These are phyloP conservation scores for Boletus subparvulus DNA, from an alignment of 768 basidiomycete genomes.

Conservation along the genomic window DNA sequence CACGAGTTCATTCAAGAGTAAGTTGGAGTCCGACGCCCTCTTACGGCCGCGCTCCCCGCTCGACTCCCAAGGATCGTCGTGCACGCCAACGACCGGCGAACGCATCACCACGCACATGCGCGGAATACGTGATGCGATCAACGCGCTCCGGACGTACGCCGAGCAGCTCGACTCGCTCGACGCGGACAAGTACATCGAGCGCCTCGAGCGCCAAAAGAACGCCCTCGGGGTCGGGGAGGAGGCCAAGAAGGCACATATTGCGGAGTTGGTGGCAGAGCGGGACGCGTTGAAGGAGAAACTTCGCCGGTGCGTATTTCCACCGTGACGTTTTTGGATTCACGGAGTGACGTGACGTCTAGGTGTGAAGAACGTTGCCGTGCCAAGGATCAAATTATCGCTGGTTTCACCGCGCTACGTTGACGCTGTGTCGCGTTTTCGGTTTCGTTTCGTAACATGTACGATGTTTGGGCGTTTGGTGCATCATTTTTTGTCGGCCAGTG, in stretches of 20 bases:
- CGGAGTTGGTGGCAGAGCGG: conserved; percentile 6
- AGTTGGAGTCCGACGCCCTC: no score
- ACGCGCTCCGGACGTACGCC: conserved; percentile 1
- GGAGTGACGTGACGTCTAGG: no score
- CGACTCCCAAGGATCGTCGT: neutral
- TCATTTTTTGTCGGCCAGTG: no score
- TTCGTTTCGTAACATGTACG: no score
- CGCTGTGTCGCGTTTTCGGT: no score
- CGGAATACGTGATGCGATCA: neutral
- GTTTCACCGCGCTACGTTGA: no score
- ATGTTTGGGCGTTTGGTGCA: no score
- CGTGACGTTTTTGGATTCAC: no score
- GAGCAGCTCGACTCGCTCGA: conserved; percentile 12
- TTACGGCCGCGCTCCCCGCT: neutral
- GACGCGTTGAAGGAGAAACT: neutral
- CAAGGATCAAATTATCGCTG: no score
- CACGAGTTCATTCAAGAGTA: no score
- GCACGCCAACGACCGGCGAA: conserved; percentile 20
- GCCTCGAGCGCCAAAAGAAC: conserved; percentile 39
- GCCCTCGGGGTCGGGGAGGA: conserved; percentile 38
- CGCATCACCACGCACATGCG: conserved; percentile 17
- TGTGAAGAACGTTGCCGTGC: no score
- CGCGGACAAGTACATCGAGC: conserved; percentile 32
- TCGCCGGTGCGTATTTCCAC: no score
- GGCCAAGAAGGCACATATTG: conserved; percentile 29